These are phyloP conservation scores for Dioscorea dumetorum DNA, from an alignment of 106 monocot genomes.

Conservation along the genomic window DNA sequence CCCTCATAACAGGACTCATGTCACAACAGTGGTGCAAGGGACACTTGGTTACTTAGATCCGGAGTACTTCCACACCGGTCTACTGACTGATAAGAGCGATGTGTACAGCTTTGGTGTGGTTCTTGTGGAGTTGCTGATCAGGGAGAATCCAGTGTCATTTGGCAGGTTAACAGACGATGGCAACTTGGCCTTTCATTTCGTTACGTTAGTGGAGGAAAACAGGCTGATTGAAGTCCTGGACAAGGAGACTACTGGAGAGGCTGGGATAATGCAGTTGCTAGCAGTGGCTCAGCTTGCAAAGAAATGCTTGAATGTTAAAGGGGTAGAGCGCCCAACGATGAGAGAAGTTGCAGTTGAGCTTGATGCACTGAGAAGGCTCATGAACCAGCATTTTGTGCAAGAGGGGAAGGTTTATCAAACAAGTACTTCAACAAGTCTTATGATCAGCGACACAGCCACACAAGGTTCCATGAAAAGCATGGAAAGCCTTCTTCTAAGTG, in stretches of 20 bases:
- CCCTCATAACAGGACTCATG: conserved; percentile 15
- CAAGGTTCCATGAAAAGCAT: too few species aligned
- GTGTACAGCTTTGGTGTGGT: conserved; percentile 64
- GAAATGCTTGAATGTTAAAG: conserved; percentile 31
- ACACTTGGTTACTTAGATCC: conserved; percentile 44
- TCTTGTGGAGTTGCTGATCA: conserved; percentile 38
- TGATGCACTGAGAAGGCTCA: conserved; percentile 13
- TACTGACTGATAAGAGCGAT: conserved; percentile 43
- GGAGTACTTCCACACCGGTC: conserved; percentile 24
- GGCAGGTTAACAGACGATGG: conserved; percentile 7
- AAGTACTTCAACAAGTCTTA: too few species aligned
- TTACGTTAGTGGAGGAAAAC: neutral
- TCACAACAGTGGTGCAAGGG: conserved; percentile 32
- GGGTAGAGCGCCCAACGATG: conserved; percentile 35
- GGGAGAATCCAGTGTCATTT: conserved; percentile 31
- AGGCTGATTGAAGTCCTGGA: conserved; percentile 18
- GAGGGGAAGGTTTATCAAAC: neutral
- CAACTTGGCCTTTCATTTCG: conserved; percentile 19
- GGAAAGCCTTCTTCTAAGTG: too few species aligned
- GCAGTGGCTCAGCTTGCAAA: conserved; percentile 23
- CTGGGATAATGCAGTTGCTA: conserved; percentile 7
- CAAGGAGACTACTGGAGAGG: conserved; percentile 18
- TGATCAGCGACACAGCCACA: too few species aligned
- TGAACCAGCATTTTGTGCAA: neutral
- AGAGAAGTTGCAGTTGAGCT: conserved; percentile 24